Conservation (phyloP, 805 yeast genomes). For the Nematodospora valgi region DNA sequence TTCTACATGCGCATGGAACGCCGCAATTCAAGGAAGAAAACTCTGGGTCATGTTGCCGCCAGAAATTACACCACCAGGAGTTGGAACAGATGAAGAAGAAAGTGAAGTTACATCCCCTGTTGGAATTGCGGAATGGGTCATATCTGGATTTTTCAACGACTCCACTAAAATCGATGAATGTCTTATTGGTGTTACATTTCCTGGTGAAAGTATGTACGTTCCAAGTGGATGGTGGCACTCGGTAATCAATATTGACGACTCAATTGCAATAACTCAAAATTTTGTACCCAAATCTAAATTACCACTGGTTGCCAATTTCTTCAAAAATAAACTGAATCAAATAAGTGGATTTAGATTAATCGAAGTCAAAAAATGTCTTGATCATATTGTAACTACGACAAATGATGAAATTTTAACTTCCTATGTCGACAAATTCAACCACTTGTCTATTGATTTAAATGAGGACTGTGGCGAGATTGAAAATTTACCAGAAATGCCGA, state of each 20-base stretch:
- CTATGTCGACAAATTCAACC: constrained; percentile 24
- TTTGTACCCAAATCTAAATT: constrained; percentile 71
- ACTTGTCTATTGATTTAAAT: constrained; percentile 16
- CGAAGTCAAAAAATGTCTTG: constrained; percentile 40
- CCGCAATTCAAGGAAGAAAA: constrained; percentile 69
- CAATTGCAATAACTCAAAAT: constrained; percentile 87
- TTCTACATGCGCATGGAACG: constrained; percentile 88
- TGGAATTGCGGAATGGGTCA: constrained; percentile 91
- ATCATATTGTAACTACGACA: constrained; percentile 11
- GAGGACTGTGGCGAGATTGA: constrained; percentile 65
- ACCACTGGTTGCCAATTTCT: constrained; percentile 60
- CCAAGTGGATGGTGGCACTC: constrained; percentile 99
- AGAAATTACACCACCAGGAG: constrained; percentile 75
- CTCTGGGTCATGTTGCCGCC: constrained; percentile 92
- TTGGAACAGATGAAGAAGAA: constrained; percentile 69
- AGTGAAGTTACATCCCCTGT: constrained; percentile 89
- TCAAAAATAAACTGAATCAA: constrained; percentile 65
- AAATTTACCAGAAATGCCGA: constrained; percentile 46
- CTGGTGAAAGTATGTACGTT: constrained; percentile 83
- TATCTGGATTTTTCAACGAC: constrained; percentile 77
- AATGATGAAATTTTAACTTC: constrained; percentile 13
- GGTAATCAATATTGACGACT: constrained; percentile 79
- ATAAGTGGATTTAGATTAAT: constrained; percentile 74
- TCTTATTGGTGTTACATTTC: constrained; percentile 67
- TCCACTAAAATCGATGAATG: constrained; percentile 55